A percentile compares a stretch with the other conserved stretches of the same genome.
Evolutionary conservation across 2,329 filamentous ascomycete genomes (phyloP).

Genomic region (Stachybotrys elegans): DNA sequence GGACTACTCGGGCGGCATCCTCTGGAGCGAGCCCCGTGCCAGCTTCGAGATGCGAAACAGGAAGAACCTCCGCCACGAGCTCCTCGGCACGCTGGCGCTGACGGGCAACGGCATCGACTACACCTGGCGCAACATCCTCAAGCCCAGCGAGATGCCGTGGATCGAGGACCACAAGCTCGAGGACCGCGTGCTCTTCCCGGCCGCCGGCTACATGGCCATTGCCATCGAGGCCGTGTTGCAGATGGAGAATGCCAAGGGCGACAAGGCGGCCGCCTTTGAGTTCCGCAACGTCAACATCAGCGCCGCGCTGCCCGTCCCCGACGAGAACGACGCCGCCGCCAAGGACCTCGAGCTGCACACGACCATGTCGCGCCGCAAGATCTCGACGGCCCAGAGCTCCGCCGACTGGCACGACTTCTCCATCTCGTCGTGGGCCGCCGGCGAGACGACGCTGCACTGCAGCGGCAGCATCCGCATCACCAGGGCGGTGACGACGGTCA

Average conservation of each 20-base stretch:
- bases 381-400: constrained; percentile 1
- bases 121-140: neutral
- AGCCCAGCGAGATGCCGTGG: neutral
- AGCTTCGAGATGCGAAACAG: neutral
- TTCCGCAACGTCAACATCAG: neutral
- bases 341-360: constrained; percentile 5
- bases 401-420: constrained; percentile 5
- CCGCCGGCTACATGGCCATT: neutral
- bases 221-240: neutral
- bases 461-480: neutral
- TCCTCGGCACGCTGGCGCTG: neutral
- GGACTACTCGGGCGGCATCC: constrained; percentile 8
- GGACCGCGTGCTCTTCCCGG: neutral
- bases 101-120: neutral
- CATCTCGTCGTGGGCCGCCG: neutral
- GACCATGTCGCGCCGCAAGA: neutral
- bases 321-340: neutral
- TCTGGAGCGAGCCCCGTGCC: neutral
- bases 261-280: constrained; percentile 2
- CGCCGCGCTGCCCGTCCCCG: constrained; percentile 3
- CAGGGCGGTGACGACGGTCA: neutral
- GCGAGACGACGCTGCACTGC: neutral
- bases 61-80: neutral
- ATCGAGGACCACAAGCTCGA: neutral
- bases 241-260: neutral